A percentile compares a stretch with the other conserved stretches of the same genome.
These are phyloP conservation scores for Suillus alpinus DNA, from an alignment of 768 basidiomycete genomes.

Conservation along the genomic window DNA sequence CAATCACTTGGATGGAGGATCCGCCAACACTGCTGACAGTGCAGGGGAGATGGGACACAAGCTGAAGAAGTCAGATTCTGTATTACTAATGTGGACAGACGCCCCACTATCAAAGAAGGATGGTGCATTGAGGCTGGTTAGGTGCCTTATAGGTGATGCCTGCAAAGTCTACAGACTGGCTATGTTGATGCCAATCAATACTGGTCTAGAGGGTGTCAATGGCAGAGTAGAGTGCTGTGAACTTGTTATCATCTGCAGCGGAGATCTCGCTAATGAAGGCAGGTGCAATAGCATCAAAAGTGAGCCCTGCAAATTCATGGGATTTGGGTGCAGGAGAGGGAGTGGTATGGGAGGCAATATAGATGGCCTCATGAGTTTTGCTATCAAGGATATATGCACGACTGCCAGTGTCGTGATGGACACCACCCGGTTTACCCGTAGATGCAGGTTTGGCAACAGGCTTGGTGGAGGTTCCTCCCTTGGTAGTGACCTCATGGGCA, in stretches of 20 bases:
- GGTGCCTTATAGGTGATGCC: background rate
- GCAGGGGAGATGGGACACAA: too few relatives aligned
- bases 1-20: too few relatives aligned
- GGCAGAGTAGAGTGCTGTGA: background rate
- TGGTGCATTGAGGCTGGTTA: background rate
- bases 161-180: background rate
- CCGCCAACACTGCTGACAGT: too few relatives aligned
- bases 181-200: background rate
- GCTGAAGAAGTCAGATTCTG: too few relatives aligned
- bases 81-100: too few relatives aligned
- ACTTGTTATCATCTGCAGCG: background rate
- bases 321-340: too few relatives aligned
- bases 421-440: background rate
- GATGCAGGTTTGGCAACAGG: too few relatives aligned
- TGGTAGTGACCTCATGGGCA: too few relatives aligned
- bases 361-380: background rate
- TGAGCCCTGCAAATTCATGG: background rate
- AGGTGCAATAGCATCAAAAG: background rate
- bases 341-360: background rate
- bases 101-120: background rate
- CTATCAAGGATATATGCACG: background rate
- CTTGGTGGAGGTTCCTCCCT: too few relatives aligned
- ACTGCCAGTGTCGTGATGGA: background rate
- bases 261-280: background rate
- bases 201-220: background rate